Percentiles rank a stretch among this genome's conserved stretches.
phyloP scores from a whole-genome alignment of 768 basidiomycete species.

The Pisolithus microcarpus region DNA sequence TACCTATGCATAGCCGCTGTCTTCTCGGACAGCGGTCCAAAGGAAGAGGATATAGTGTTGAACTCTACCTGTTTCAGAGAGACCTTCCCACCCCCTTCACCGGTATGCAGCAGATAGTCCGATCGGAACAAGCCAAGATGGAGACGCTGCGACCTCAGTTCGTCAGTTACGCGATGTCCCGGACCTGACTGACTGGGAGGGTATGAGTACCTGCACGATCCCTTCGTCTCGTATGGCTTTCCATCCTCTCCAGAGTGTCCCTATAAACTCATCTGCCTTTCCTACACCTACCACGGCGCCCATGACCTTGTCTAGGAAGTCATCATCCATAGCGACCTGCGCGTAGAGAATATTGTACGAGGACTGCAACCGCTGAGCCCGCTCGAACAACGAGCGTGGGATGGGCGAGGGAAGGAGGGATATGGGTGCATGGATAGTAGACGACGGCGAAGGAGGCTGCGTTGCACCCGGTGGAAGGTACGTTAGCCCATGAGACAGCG shows the following conservation, averaged over 20 bases:
- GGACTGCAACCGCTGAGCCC: conserved; percentile 60
- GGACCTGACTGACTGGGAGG: neutral
- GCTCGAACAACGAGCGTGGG: conserved; percentile 62
- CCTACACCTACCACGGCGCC: conserved; percentile 71
- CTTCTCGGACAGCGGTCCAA: conserved; percentile 70
- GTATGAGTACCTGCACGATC: conserved; percentile 40
- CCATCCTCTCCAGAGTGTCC: conserved; percentile 83
- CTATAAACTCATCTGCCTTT: conserved; percentile 80
- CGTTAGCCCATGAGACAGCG: conserved; percentile 78
- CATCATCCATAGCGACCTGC: conserved; percentile 67
- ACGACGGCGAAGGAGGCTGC: conserved; percentile 47
- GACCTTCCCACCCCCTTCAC: conserved; percentile 23
- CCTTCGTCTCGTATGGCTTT: conserved; percentile 63
- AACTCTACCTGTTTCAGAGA: conserved; percentile 93
- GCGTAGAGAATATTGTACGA: conserved; percentile 84
- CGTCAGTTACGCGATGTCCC: conserved; percentile 1
- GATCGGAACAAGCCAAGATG: conserved; percentile 91
- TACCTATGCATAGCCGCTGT: conserved; percentile 73
- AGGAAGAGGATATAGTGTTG: conserved; percentile 92
- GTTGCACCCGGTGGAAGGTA: conserved; percentile 56
- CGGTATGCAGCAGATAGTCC: conserved; percentile 82
- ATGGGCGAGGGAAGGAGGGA: conserved; percentile 85
- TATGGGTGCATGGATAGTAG: conserved; percentile 87
- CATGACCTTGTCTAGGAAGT: conserved; percentile 80
- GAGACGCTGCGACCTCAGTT: conserved; percentile 44